Base-by-base conservation (phyloP, 345 rosid species). In the Citrus trifoliata region DNA sequence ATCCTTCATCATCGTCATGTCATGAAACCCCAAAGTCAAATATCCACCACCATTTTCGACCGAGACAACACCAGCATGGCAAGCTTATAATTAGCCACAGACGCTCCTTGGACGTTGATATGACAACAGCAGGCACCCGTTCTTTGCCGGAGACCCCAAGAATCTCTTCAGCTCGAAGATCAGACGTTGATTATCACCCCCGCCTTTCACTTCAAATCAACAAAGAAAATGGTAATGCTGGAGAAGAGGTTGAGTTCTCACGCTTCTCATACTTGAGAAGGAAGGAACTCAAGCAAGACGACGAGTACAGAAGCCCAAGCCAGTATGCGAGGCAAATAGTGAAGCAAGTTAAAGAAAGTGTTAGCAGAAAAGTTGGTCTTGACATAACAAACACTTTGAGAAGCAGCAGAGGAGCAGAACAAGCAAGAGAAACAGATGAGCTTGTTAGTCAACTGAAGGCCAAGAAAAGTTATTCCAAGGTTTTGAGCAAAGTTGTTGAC, bases 61-160 rank as follows among this genome's bases (percentile, higher is more conserved):
- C 76, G 32, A 83, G 75, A 59, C 86, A 82, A 53, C 66, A 80
- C 40, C 82, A 66, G 55, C 91, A 76, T 63, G 82, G 24, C 75
- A 81, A 76, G 56, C 22, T 12, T 46, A 46, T 46, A 53, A 21
- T 35, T 27, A 9, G 58, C 48, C 82, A 60, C 38, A 80, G 90
- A 71, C 83, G 67, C 78, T 83, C 87, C 27, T 25, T 85, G 16
- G 92, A 87, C 24, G 80, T 79, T 68, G 81, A 88, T 61, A 58
- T 80, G 42, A 76, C 73, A 18, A 53, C 58, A 53, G 22, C 22
- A 8, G 93, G 90, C 5, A 84, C 91, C 42, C 90, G 91, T 14
- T 93, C 97, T 55, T 85, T 90, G 80, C 99, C 97, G 2, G 98
- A 92, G 76, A 93, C 97, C 1, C 98, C 98, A 1, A 87, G 95